phyloP scores from a whole-genome alignment of 2,329 filamentous ascomycete species.

The Teratosphaeria viscida region DNA sequence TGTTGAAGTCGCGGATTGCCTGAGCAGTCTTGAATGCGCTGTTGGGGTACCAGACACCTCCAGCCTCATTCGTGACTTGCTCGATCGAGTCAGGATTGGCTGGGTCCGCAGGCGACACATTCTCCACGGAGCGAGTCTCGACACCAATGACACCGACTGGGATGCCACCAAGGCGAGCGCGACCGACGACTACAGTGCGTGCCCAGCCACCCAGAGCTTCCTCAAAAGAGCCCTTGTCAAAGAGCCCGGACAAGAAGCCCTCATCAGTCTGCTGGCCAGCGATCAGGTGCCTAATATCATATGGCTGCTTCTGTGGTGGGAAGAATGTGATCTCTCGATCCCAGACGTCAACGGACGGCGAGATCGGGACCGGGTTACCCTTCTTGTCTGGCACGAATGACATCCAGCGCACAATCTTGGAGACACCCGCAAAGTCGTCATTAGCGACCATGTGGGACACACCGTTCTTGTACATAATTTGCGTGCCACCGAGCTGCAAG shows the following conservation, averaged over 20 bases:
- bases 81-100: constrained; percentile 98
- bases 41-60: constrained; percentile 99
- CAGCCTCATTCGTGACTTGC: constrained; percentile 86
- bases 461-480: constrained; percentile 99
- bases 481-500: constrained; percentile 97
- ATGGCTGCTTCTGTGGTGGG: constrained; percentile 71
- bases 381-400: constrained; percentile 95
- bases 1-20: constrained; percentile 98
- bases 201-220: constrained; percentile 97
- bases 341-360: constrained; percentile 75
- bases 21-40: constrained; percentile 99
- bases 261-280: constrained; percentile 74
- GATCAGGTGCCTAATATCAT: constrained; percentile 93
- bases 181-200: constrained; percentile 89
- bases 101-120: constrained; percentile 89
- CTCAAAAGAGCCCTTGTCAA: constrained; percentile 93
- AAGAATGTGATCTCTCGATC: constrained; percentile 81
- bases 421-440: constrained; percentile 95
- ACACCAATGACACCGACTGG: constrained; percentile 97
- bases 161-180: constrained; percentile 91
- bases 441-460: constrained; percentile 97
- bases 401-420: constrained; percentile 97
- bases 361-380: constrained; percentile 84
- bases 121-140: constrained; percentile 92
- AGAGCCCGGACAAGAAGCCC: constrained; percentile 81